Percentiles rank a stretch among this genome's conserved stretches.
phyloP scores from a whole-genome alignment of 2,329 filamentous ascomycete species.

The Aspergillus chevalieri region DNA sequence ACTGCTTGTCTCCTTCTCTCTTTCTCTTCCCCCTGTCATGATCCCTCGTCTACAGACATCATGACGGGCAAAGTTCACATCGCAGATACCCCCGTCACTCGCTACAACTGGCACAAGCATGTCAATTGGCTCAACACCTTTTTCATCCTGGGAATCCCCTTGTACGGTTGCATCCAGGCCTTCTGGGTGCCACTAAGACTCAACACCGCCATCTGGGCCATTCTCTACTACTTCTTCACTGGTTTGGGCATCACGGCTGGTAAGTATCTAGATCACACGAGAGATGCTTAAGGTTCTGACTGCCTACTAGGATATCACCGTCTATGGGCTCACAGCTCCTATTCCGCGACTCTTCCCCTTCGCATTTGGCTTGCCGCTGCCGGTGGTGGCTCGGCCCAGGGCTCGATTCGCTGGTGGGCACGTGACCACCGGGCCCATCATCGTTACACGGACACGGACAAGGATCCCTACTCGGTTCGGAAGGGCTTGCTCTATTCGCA shows the following conservation, averaged over 20 bases:
- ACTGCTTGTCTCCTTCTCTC: too few relatives aligned
- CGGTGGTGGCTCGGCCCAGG: not conserved
- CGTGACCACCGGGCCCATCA: not conserved
- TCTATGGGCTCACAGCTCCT: not conserved
- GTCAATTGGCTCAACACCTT: slow-evolving; percentile 82
- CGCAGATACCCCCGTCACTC: slow-evolving; percentile 69
- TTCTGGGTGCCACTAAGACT: slow-evolving; percentile 67
- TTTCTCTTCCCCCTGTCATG: too few relatives aligned
- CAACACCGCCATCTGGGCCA: slow-evolving; percentile 62
- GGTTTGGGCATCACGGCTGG: slow-evolving; percentile 68
- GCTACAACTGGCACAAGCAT: slow-evolving; percentile 76
- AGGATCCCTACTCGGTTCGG: not conserved
- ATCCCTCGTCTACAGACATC: too few relatives aligned
- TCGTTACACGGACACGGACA: not conserved
- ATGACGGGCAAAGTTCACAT: slow-evolving; percentile 50
- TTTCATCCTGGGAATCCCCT: slow-evolving; percentile 67
- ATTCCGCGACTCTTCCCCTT: not conserved
- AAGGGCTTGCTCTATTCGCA: not conserved
- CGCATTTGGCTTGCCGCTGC: not conserved
- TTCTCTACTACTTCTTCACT: slow-evolving; percentile 72
- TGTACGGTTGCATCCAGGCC: slow-evolving; percentile 62
- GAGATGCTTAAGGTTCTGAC: not conserved
- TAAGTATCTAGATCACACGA: slow-evolving; percentile 30
- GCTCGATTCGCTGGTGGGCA: not conserved
- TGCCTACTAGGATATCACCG: not conserved